Base-by-base conservation (phyloP, 805 yeast genomes). In the Limtongia smithiae region DNA sequence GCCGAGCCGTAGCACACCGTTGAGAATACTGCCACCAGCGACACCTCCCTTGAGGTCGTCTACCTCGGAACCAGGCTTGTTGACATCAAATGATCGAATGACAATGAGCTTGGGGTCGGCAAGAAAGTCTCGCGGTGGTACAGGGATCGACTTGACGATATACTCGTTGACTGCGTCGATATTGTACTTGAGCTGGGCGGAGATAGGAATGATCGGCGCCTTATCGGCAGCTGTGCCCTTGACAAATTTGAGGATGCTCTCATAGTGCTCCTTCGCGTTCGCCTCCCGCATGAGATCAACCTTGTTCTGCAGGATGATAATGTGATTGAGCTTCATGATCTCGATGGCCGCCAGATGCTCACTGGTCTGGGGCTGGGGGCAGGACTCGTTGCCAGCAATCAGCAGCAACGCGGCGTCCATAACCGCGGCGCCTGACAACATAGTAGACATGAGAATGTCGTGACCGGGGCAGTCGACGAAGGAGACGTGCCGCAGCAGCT, bases 381-480 rank as follows among this genome's bases (percentile, higher is more conserved):
- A 93, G 48, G 95, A 81, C 78, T 93, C 99, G 69, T 93, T 93
- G 72, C 97, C 98, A 25, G 98, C 99, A 67, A 93, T 83, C 59
- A 93, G 78, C 66, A 93, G 76, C 55, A 93, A 76, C 2, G 99
- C 99, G 49, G 99, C 99, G 72, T 93, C 99, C 99, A 93, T 93
- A 59, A 93, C 99, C 15, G 99, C 99, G 32, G 99, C 99, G 68
- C 99, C 99, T 40, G 97, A 90, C 80, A 93, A 82, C 99, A 93
- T 93, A 60, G 99, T 93, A 79, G 97, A 89, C 99, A 93, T 93
- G 70, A 93, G 83, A 75, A 93, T 94, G 77, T 93, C 99, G 85
- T 93, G 99, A 71, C 99, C 99, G 54, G 99, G 99, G 77, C 98
- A 94, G 77, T 93, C 99, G 55, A 94, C 98, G 65, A 94, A 94